Evolutionary conservation across 1,284 basidiomycete species (phyloP).

Genomic region (Tylopilus sp.): DNA sequence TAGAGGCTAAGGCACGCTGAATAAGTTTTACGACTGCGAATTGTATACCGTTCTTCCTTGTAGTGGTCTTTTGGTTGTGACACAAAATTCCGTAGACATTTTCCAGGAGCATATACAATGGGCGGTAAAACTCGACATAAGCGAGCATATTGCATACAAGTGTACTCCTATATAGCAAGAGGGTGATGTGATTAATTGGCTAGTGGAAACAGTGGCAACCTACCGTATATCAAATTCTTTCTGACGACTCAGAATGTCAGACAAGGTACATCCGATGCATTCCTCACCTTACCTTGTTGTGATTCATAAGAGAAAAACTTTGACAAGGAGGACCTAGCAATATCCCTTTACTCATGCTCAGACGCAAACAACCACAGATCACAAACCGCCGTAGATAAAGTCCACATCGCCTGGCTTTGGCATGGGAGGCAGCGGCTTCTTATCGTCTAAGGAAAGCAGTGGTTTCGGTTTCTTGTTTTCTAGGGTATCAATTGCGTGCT

Average conservation of each 20-base stretch:
- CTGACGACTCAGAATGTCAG: constrained; percentile 32
- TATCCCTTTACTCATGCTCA: constrained; percentile 2
- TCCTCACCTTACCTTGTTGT: constrained; percentile 43
- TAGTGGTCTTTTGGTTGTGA: constrained; percentile 37
- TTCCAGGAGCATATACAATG: constrained; percentile 63
- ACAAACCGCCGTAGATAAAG: constrained; percentile 65
- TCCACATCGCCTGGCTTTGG: constrained; percentile 60
- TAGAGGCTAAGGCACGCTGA: constrained; percentile 48
- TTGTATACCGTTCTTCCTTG: constrained; percentile 37
- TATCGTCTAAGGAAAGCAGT: constrained; percentile 38
- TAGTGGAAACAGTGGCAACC: not conserved
- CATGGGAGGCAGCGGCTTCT: constrained; percentile 41
- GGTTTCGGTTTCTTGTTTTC: constrained; percentile 40
- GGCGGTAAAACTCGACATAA: constrained; percentile 67
- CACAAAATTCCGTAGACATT: constrained; percentile 61
- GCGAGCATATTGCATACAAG: constrained; percentile 66
- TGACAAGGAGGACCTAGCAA: constrained; percentile 65
- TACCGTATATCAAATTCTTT: constrained; percentile 58
- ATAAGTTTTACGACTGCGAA: constrained; percentile 65
- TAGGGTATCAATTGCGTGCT: constrained; percentile 49
- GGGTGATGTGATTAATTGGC: not conserved
- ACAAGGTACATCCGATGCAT: not conserved
- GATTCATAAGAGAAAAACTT: constrained; percentile 61
- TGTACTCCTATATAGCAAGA: constrained; percentile 45
- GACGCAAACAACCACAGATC: constrained; percentile 1